phyloP scores from a whole-genome alignment of 2,329 filamentous ascomycete genomes.

The Zymoseptoria ardabiliae region DNA sequence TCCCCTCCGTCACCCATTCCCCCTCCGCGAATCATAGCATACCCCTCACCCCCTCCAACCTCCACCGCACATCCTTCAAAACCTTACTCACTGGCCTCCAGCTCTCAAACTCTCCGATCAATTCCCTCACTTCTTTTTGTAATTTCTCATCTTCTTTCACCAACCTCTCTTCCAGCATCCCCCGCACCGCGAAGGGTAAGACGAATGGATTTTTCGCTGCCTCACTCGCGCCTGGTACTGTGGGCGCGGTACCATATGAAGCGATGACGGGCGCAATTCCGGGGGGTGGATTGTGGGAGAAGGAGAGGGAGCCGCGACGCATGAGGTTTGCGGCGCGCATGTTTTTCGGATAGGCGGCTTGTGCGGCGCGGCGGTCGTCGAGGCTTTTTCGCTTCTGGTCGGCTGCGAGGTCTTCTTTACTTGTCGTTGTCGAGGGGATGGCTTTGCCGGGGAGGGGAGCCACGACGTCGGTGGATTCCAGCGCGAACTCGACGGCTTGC shows the following conservation, averaged over 20 bases:
- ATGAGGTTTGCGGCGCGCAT: conserved; percentile 28
- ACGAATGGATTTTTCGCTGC: conserved; percentile 69
- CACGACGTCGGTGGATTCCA: conserved; percentile 38
- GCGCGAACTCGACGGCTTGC: conserved; percentile 41
- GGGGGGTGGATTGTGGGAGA: conserved; percentile 14
- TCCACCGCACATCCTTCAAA: conserved; percentile 90
- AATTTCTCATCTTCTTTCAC: conserved; percentile 70
- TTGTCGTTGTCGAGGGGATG: neutral
- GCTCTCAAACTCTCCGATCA: conserved; percentile 83
- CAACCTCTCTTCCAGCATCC: conserved; percentile 82
- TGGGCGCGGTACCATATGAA: conserved; percentile 32
- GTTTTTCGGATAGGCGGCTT: conserved; percentile 24
- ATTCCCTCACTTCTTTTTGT: conserved; percentile 61
- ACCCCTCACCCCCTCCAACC: conserved; percentile 82
- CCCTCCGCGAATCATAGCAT: conserved; percentile 48
- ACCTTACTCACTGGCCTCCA: conserved; percentile 90
- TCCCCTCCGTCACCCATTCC: neutral
- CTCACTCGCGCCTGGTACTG: conserved; percentile 16
- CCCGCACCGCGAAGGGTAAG: conserved; percentile 91
- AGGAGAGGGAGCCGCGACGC: conserved; percentile 24
- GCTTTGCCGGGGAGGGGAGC: neutral
- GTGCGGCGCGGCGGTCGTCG: conserved; percentile 11
- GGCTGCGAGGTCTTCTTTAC: neutral
- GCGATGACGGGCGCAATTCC: conserved; percentile 28
- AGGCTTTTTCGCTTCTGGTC: conserved; percentile 17